phyloP scores from a whole-genome alignment of 2,329 filamentous ascomycete genomes.

The Diaporthe destruens region DNA sequence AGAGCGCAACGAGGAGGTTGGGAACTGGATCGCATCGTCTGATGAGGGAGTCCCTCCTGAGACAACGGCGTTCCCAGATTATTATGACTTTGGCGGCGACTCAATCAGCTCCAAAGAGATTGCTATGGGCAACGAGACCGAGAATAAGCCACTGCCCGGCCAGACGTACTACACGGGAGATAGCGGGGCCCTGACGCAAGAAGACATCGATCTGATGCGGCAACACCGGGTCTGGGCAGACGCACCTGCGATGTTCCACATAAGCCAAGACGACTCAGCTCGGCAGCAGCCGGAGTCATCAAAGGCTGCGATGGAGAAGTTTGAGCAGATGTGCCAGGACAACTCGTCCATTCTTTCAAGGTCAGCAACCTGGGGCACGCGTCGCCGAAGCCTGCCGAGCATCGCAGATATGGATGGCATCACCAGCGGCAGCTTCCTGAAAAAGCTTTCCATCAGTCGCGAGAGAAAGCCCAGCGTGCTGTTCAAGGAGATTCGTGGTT shows the following conservation, averaged over 20 bases:
- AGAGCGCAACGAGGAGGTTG: slow-evolving; percentile 64
- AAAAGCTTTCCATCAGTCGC: slow-evolving; percentile 69
- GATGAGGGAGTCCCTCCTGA: slow-evolving; percentile 43
- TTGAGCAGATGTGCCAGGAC: slow-evolving; percentile 65
- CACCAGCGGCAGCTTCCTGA: slow-evolving; percentile 71
- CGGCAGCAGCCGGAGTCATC: slow-evolving; percentile 63
- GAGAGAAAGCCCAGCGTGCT: slow-evolving; percentile 67
- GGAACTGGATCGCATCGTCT: slow-evolving; percentile 60
- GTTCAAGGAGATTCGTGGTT: slow-evolving; percentile 63
- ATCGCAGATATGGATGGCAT: slow-evolving; percentile 70
- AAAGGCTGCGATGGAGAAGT: slow-evolving; percentile 66
- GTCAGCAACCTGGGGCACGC: slow-evolving; percentile 78
- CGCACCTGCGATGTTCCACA: slow-evolving; percentile 60
- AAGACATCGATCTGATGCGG: slow-evolving; percentile 65
- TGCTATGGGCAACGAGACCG: slow-evolving; percentile 59
- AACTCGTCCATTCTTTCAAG: slow-evolving; percentile 71
- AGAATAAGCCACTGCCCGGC: slow-evolving; percentile 62
- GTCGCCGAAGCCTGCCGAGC: slow-evolving; percentile 73
- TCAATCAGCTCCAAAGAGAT: slow-evolving; percentile 58
- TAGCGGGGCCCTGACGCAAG: slow-evolving; percentile 57
- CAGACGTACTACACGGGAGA: slow-evolving; percentile 62
- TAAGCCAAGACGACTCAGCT: slow-evolving; percentile 52
- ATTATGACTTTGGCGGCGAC: slow-evolving; percentile 48
- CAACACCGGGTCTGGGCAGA: slow-evolving; percentile 63
- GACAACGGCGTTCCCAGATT: slow-evolving; percentile 40